Evolutionary conservation across 2,329 filamentous ascomycete species (phyloP).

Genomic region (Trichophyton verrucosum): DNA sequence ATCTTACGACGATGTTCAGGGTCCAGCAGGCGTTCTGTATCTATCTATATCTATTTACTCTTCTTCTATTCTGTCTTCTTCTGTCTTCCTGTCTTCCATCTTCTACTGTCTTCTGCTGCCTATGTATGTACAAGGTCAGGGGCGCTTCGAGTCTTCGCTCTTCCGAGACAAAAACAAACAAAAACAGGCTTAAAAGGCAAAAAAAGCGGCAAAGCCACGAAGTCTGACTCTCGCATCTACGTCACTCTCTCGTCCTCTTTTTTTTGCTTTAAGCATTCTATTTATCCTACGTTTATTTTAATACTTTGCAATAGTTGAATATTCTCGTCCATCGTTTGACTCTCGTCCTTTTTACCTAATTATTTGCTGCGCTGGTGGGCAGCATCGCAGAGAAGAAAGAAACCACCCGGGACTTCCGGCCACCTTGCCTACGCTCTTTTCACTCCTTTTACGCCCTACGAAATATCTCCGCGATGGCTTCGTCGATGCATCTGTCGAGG

Average conservation of each 20-base stretch:
- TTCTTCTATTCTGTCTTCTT: background rate
- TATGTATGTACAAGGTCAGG: background rate
- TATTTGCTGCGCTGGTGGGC: no score
- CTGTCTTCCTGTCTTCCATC: background rate
- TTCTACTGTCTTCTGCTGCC: background rate
- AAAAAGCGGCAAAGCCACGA: background rate
- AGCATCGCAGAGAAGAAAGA: no score
- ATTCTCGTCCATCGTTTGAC: no score
- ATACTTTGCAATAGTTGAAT: background rate
- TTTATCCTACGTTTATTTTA: background rate
- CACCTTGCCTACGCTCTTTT: no score
- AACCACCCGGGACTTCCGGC: no score
- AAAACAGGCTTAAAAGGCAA: background rate
- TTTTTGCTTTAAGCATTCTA: background rate
- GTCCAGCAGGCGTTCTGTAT: constrained; percentile 1
- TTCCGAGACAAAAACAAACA: constrained; percentile 2
- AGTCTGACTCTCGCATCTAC: background rate
- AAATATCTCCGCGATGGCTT: constrained; percentile 22
- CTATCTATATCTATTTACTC: background rate
- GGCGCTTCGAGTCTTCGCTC: background rate
- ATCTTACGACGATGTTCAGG: background rate
- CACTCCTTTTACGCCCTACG: no score
- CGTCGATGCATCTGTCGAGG: constrained; percentile 48
- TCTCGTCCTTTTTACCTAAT: no score
- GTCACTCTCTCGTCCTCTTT: background rate